Percentiles rank a stretch among this genome's conserved stretches.
These are phyloP conservation scores for Ordospora pajunii DNA, from an alignment of 371 early-diverging fungal species.

Conservation along the genomic window DNA sequence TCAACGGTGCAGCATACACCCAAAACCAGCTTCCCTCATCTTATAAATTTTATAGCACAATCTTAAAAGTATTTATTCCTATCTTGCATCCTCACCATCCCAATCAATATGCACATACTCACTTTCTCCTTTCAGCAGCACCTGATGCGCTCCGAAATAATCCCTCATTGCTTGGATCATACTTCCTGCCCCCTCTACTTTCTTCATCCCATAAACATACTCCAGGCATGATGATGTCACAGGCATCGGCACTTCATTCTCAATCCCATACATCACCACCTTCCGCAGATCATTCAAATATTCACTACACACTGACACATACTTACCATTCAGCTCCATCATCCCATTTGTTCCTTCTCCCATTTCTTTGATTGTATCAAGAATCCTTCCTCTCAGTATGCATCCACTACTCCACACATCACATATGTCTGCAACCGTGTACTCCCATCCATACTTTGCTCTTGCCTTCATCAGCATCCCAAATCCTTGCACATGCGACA, in stretches of 20 bases:
- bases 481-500: conserved; percentile 95
- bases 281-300: conserved; percentile 78
- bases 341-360: neutral
- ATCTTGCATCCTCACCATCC: neutral
- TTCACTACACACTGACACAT: conserved; percentile 59
- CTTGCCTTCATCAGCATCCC: conserved; percentile 89
- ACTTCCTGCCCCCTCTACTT: conserved; percentile 78
- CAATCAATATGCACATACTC: conserved; percentile 50
- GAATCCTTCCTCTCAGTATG: conserved; percentile 70
- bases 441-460: conserved; percentile 77
- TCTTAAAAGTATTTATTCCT: too few species aligned
- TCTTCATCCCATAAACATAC: conserved; percentile 76
- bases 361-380: conserved; percentile 23
- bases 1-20: too few species aligned
- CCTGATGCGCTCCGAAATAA: conserved; percentile 90
- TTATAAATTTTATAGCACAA: too few species aligned
- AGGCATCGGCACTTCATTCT: conserved; percentile 79
- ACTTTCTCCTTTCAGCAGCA: conserved; percentile 29
- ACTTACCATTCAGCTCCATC: conserved; percentile 26
- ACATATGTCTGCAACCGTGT: conserved; percentile 84
- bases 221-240: conserved; percentile 76
- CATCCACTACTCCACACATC: conserved; percentile 98
- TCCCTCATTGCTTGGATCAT: conserved; percentile 88
- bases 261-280: conserved; percentile 70
- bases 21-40: too few species aligned